Evolutionary conservation across 139 green algal species (phyloP).

Genomic region (Volvox reticuliferus): DNA sequence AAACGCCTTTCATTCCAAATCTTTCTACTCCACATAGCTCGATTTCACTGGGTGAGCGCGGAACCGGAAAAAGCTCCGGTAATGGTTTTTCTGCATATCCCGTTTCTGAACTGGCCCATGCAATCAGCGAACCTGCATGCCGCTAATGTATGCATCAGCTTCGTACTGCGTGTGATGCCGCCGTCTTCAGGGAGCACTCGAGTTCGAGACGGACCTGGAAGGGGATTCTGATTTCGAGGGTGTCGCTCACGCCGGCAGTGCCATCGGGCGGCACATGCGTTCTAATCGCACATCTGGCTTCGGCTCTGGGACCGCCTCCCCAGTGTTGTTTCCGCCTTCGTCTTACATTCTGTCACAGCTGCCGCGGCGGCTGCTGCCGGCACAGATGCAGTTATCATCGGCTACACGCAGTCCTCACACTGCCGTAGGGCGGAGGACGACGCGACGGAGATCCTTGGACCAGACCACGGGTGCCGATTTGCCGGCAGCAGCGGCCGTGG

Average conservation of each 20-base stretch:
- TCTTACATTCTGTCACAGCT: not conserved
- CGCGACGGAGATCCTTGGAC: constrained; percentile 8
- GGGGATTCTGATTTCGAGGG: not conserved
- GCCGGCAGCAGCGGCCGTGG: not conserved
- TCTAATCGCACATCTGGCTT: not conserved
- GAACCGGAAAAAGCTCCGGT: too few relatives aligned
- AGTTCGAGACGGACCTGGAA: not conserved
- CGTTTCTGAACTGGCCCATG: too few relatives aligned
- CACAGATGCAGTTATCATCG: not conserved
- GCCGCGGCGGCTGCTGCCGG: not conserved
- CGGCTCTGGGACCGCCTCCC: not conserved
- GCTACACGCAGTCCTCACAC: not conserved
- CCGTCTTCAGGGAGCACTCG: constrained; percentile 1
- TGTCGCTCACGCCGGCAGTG: not conserved
- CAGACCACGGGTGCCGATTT: not conserved
- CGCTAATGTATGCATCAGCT: too few relatives aligned
- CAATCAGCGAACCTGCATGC: too few relatives aligned
- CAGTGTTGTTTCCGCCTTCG: not conserved
- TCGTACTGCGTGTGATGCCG: too few relatives aligned
- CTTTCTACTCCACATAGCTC: too few relatives aligned
- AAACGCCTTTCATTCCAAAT: too few relatives aligned
- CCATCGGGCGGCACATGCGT: not conserved
- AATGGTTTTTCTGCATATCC: too few relatives aligned
- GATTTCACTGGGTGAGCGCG: too few relatives aligned
- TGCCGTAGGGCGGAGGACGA: not conserved